Percentiles rank a stretch among this genome's conserved stretches.
Conservation (phyloP, 768 basidiomycete genomes). For the Lentinula boryana region DNA sequence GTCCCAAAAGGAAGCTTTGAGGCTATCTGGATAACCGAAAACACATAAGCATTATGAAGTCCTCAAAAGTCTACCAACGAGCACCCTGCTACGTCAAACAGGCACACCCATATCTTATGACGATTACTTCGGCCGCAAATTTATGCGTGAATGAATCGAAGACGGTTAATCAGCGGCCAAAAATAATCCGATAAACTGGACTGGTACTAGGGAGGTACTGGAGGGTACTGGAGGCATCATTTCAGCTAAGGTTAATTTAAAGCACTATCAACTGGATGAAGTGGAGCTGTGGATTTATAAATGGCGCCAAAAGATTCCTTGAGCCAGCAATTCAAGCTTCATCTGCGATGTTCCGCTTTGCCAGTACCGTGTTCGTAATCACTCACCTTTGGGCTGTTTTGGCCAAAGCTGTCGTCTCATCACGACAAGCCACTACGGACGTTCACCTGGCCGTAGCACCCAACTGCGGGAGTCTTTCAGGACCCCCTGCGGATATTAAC, state of each 20-base stretch:
- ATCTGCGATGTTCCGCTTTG: background rate
- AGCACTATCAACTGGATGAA: background rate
- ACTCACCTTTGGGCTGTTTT: background rate
- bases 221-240: background rate
- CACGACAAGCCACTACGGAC: background rate
- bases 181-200: background rate
- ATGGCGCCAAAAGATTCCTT: background rate
- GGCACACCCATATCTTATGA: background rate
- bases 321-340: background rate
- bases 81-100: background rate
- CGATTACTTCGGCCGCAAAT: background rate
- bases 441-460: slow-evolving; percentile 39
- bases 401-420: background rate
- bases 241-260: background rate
- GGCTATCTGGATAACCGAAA: background rate
- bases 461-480: slow-evolving; percentile 34
- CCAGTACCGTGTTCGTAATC: background rate
- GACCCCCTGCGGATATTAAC: slow-evolving; percentile 36
- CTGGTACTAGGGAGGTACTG: background rate
- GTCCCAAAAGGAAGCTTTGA: too few relatives aligned
- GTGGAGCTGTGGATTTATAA: background rate
- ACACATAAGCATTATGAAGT: background rate
- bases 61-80: background rate
- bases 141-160: background rate
- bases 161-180: background rate